Conservation (phyloP, 2,329 filamentous ascomycete genomes). For the Apiospora arundinis region DNA sequence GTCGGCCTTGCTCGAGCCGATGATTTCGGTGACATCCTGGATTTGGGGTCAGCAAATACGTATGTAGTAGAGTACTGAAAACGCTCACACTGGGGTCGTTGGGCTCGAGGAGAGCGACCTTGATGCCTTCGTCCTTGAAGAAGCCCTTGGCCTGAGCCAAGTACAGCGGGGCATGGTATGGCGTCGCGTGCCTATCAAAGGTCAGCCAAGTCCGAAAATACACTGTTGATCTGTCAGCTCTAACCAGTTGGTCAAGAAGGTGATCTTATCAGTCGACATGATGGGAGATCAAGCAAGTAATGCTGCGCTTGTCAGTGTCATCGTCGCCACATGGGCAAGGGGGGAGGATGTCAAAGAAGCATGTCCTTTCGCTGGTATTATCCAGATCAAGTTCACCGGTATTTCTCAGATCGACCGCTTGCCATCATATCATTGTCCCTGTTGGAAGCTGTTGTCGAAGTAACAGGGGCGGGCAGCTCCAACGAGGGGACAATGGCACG, state of each 20-base stretch:
- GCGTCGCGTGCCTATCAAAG: conserved; percentile 73
- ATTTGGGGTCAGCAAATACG: background rate
- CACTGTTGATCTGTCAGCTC: conserved; percentile 32
- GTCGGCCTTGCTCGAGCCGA: conserved; percentile 77
- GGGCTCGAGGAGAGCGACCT: conserved; percentile 78
- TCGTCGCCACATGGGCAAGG: conserved; percentile 26
- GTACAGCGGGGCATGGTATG: conserved; percentile 81
- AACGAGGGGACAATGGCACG: too few relatives aligned
- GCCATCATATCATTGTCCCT: background rate
- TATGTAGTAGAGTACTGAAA: background rate
- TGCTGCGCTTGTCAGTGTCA: conserved; percentile 39
- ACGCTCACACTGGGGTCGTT: conserved; percentile 72
- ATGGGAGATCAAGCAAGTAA: conserved; percentile 52
- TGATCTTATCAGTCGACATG: conserved; percentile 86
- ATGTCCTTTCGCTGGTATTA: conserved; percentile 88
- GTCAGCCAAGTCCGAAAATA: conserved; percentile 1
- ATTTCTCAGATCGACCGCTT: conserved; percentile 69
- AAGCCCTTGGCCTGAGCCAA: conserved; percentile 78
- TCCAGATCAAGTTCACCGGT: conserved; percentile 86
- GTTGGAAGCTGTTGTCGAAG: background rate
- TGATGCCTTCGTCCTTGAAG: conserved; percentile 77
- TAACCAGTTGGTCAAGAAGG: conserved; percentile 84
- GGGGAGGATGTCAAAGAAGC: conserved; percentile 64
- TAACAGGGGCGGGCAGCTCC: background rate
- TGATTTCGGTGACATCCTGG: conserved; percentile 81